Conservation (phyloP, 345 rosid genomes). For the Sonneratia alba region DNA sequence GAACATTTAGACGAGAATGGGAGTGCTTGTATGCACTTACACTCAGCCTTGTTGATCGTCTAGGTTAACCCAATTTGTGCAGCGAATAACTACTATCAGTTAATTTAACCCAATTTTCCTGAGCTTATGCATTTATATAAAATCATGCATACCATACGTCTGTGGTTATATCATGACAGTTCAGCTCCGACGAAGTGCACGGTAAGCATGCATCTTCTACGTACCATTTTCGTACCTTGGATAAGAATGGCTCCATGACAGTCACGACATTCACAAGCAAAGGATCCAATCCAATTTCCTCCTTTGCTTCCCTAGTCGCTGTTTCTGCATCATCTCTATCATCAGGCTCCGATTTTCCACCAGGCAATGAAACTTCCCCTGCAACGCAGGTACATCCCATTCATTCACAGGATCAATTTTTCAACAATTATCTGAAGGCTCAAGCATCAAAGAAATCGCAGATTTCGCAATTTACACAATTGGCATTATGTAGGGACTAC, state of each 20-base stretch:
- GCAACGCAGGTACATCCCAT: constrained; percentile 56
- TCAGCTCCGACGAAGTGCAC: neutral
- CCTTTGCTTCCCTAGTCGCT: constrained; percentile 57
- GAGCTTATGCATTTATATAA: neutral
- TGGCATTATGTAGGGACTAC: neutral
- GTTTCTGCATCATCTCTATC: constrained; percentile 46
- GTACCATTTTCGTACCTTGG: constrained; percentile 48
- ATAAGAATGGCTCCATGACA: constrained; percentile 69
- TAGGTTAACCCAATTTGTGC: neutral
- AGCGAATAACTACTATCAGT: neutral
- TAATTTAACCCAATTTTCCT: neutral
- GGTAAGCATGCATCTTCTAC: neutral
- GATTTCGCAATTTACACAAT: neutral
- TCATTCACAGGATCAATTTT: neutral
- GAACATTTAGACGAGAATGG: neutral
- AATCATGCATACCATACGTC: neutral
- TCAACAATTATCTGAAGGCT: neutral
- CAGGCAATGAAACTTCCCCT: constrained; percentile 64
- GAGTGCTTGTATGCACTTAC: neutral
- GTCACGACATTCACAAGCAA: constrained; percentile 37
- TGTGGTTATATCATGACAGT: neutral
- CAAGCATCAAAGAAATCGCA: neutral
- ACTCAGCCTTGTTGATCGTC: neutral
- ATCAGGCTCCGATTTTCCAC: constrained; percentile 44
- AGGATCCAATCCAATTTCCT: constrained; percentile 58